Percentiles rank a stretch among this genome's conserved stretches.
phyloP scores from a whole-genome alignment of 2,329 filamentous ascomycete genomes.

The Arthroderma sp. region DNA sequence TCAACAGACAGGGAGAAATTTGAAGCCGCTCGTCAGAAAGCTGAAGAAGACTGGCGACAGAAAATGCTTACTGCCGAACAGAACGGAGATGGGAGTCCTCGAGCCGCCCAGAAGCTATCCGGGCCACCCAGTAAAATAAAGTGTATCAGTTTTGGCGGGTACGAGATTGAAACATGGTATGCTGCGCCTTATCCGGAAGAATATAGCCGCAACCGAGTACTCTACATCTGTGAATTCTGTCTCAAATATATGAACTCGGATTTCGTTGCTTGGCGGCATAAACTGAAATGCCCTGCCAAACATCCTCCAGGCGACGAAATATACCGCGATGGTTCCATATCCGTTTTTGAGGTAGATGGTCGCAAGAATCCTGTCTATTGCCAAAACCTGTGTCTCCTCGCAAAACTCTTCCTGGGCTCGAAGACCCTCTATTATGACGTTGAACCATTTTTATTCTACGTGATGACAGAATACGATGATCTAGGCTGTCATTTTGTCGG shows the following conservation, averaged over 20 bases:
- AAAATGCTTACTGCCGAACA: constrained; percentile 50
- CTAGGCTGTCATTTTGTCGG: constrained; percentile 91
- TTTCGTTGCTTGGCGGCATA: constrained; percentile 95
- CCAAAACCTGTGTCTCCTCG: constrained; percentile 84
- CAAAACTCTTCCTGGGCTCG: constrained; percentile 93
- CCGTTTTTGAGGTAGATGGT: constrained; percentile 95
- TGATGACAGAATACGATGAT: constrained; percentile 83
- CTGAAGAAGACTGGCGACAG: constrained; percentile 81
- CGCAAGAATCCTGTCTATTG: constrained; percentile 91
- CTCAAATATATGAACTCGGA: constrained; percentile 99
- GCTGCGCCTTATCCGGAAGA: constrained; percentile 96
- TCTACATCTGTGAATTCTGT: constrained; percentile 99
- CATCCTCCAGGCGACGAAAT: constrained; percentile 97
- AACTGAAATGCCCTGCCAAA: constrained; percentile 90
- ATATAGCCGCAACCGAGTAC: constrained; percentile 86
- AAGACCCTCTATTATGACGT: constrained; percentile 99
- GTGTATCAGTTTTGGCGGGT: constrained; percentile 94
- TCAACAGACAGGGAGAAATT: constrained; percentile 73
- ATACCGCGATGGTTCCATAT: constrained; percentile 85
- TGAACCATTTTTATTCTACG: constrained; percentile 97
- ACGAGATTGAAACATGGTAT: constrained; percentile 98
- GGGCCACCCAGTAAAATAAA: constrained; percentile 92
- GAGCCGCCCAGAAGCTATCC: constrained; percentile 60
- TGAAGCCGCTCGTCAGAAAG: constrained; percentile 76
- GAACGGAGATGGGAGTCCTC: constrained; percentile 48